A percentile compares a stretch with the other conserved stretches of the same genome.
Conservation (phyloP, 495 filamentous ascomycete species). For the Penicillium cosmopolitanum region DNA sequence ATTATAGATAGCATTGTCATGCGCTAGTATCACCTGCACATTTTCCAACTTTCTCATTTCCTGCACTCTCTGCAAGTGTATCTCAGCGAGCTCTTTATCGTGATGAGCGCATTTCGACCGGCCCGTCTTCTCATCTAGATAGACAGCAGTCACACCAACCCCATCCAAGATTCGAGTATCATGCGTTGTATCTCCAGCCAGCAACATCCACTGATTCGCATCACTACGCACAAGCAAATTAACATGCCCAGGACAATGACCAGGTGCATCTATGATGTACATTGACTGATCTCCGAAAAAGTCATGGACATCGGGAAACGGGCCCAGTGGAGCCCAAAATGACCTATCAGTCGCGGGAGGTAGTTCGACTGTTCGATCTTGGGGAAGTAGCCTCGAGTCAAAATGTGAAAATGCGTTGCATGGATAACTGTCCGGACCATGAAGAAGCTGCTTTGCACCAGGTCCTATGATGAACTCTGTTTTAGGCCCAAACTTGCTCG, state of each 20-base stretch:
- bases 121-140: not conserved
- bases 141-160: constrained; percentile 42
- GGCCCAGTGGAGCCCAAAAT: not conserved
- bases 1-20: not conserved
- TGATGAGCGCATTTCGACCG: not conserved
- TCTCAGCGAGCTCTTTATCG: not conserved
- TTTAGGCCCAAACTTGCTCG: constrained; percentile 35
- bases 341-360: not conserved
- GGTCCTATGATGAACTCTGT: constrained; percentile 42
- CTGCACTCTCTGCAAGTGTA: constrained; percentile 1
- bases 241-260: constrained; percentile 51
- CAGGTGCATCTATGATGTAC: constrained; percentile 47
- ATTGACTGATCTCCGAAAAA: constrained; percentile 45
- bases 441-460: constrained; percentile 36
- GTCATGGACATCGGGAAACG: constrained; percentile 39
- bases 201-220: constrained; percentile 37
- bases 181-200: constrained; percentile 54
- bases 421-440: constrained; percentile 19
- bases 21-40: not conserved
- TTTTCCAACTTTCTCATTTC: not conserved
- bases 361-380: constrained; percentile 36
- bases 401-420: constrained; percentile 40
- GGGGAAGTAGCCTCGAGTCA: constrained; percentile 40
- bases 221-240: constrained; percentile 44
- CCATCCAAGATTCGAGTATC: constrained; percentile 45